Percentiles rank a stretch among this genome's conserved stretches.
These are phyloP conservation scores for Aspergillus tanneri DNA, from an alignment of 2,329 filamentous ascomycete genomes.

Conservation along the genomic window DNA sequence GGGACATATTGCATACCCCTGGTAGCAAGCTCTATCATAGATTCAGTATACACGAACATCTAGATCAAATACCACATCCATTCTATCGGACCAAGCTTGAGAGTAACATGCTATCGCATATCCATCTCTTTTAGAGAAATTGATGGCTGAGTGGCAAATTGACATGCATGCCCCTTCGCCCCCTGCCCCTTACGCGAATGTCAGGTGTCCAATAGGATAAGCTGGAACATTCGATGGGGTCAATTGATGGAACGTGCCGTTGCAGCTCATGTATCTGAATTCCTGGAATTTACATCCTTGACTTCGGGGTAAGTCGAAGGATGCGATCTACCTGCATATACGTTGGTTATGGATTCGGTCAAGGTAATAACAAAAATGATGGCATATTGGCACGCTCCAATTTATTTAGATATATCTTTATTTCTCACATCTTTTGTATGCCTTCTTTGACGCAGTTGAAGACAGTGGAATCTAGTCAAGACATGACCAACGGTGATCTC, in stretches of 20 bases:
- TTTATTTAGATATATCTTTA: too few species aligned
- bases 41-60: not conserved
- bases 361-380: too few species aligned
- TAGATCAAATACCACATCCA: not conserved
- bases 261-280: conserved; percentile 6
- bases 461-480: too few species aligned
- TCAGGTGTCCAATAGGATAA: conserved; percentile 3
- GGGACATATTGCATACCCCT: not conserved
- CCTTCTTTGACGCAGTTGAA: too few species aligned
- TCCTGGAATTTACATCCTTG: conserved; percentile 10
- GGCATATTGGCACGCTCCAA: too few species aligned
- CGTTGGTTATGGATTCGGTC: too few species aligned
- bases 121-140: not conserved
- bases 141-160: conserved; percentile 6
- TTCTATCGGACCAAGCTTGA: not conserved
- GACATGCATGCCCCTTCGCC: not conserved
- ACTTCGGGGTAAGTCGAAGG: conserved; percentile 2
- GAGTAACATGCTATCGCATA: not conserved
- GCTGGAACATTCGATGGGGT: conserved; percentile 1
- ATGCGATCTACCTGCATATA: conserved; percentile 6
- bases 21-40: not conserved
- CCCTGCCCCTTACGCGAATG: conserved; percentile 4
- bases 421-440: too few species aligned
- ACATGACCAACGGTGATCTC: conserved; percentile 9
- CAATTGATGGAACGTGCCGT: conserved; percentile 8